Percentiles rank a stretch among this genome's conserved stretches.
These are phyloP conservation scores for Euphorbia celastroides DNA, from an alignment of 441 rosid genomes.

Conservation along the genomic window DNA sequence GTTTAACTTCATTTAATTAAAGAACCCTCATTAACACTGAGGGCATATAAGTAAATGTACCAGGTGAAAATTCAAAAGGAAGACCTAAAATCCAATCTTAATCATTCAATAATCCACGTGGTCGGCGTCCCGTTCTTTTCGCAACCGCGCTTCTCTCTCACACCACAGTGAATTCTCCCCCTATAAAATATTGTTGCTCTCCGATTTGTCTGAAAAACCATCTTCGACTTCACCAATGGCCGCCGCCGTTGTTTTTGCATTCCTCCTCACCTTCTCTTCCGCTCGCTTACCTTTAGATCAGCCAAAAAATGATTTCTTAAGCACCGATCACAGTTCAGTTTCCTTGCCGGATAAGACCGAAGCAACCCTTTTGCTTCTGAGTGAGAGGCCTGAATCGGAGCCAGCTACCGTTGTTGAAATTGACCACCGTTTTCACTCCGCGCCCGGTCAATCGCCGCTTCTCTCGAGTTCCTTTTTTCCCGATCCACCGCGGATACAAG, in stretches of 20 bases:
- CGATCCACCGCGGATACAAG: constrained; percentile 31
- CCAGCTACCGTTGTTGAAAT: constrained; percentile 3
- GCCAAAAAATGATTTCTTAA: constrained; percentile 21
- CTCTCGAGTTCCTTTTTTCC: constrained; percentile 37
- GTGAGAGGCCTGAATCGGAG: constrained; percentile 19
- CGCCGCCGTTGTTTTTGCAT: constrained; percentile 23
- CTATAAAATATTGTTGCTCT: neutral
- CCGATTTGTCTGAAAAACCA: neutral
- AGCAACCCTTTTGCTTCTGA: constrained; percentile 8
- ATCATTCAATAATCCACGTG: constrained; percentile 22
- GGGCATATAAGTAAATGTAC: too few species aligned
- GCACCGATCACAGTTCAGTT: neutral
- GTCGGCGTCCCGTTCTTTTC: constrained; percentile 18
- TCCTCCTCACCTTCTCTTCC: constrained; percentile 29
- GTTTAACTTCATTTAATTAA: too few species aligned
- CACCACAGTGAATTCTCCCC: constrained; percentile 17
- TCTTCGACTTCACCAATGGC: constrained; percentile 33
- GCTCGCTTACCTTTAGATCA: constrained; percentile 24
- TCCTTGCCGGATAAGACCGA: constrained; percentile 15
- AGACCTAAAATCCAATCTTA: neutral
- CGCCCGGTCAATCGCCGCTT: constrained; percentile 51
- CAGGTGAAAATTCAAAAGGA: neutral
- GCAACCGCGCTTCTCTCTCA: constrained; percentile 24
- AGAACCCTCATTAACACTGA: too few species aligned
- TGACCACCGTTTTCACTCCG: constrained; percentile 40